These are phyloP conservation scores for Phytopythium montanum DNA, from an alignment of 352 stramenopile genomes.

Conservation along the genomic window DNA sequence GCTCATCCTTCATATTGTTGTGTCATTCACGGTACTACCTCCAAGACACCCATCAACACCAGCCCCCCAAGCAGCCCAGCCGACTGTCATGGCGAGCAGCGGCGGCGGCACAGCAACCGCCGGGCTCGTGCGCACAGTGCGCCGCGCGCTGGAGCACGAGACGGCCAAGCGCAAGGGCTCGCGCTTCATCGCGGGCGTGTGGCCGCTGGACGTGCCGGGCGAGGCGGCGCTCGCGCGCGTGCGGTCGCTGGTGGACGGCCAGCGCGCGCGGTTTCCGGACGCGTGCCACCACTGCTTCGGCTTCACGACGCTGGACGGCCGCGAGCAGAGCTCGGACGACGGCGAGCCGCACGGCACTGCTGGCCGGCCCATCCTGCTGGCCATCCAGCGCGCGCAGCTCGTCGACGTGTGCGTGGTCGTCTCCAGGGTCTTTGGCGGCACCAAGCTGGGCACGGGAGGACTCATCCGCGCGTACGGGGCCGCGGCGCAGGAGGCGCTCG, in stretches of 20 bases:
- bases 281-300: slow-evolving; percentile 78
- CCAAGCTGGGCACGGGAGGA: slow-evolving; percentile 64
- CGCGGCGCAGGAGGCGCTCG: slow-evolving; percentile 52
- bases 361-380: slow-evolving; percentile 56
- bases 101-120: slow-evolving; percentile 4
- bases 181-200: slow-evolving; percentile 70
- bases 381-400: slow-evolving; percentile 54
- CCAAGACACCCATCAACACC: no score
- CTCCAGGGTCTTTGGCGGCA: slow-evolving; percentile 70
- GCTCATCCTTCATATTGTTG: neutral
- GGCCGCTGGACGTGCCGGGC: slow-evolving; percentile 30
- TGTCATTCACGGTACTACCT: neutral
- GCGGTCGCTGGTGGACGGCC: slow-evolving; percentile 38
- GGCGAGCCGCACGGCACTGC: slow-evolving; percentile 73
- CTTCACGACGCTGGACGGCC: slow-evolving; percentile 46
- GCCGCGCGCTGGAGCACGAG: slow-evolving; percentile 56
- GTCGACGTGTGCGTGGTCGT: slow-evolving; percentile 73
- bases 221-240: slow-evolving; percentile 32
- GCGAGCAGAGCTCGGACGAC: slow-evolving; percentile 66
- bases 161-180: slow-evolving; percentile 81
- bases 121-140: slow-evolving; percentile 31
- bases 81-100: neutral
- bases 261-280: slow-evolving; percentile 41
- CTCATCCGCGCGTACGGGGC: slow-evolving; percentile 69
- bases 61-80: no score